These are phyloP conservation scores for Setomelanomma holmii DNA, from an alignment of 2,329 filamentous ascomycete species.

Conservation along the genomic window DNA sequence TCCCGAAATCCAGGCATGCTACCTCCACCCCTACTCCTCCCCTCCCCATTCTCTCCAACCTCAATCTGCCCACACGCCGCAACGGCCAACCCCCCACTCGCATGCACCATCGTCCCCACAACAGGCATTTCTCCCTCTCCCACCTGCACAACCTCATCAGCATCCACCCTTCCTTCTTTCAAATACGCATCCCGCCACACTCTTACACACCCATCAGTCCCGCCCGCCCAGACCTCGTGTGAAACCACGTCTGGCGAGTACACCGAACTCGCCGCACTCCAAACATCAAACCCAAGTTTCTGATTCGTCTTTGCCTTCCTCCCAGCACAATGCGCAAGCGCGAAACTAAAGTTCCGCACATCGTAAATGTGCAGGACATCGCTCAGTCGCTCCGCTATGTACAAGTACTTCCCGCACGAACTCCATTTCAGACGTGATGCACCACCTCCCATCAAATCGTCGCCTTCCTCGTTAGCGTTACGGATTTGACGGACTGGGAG, in stretches of 20 bases:
- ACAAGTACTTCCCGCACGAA: slow-evolving; percentile 64
- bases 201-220: slow-evolving; percentile 62
- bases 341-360: slow-evolving; percentile 60
- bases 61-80: slow-evolving; percentile 30
- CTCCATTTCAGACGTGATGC: slow-evolving; percentile 66
- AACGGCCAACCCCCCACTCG: slow-evolving; percentile 27
- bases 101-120: slow-evolving; percentile 34
- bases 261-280: slow-evolving; percentile 36
- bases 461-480: background rate
- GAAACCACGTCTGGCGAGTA: slow-evolving; percentile 24
- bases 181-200: slow-evolving; percentile 45
- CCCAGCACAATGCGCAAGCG: slow-evolving; percentile 58
- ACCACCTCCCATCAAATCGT: slow-evolving; percentile 54
- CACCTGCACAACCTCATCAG: slow-evolving; percentile 43
- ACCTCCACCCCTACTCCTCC: slow-evolving; percentile 15
- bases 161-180: slow-evolving; percentile 41
- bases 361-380: slow-evolving; percentile 66
- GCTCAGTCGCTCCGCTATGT: slow-evolving; percentile 64
- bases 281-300: slow-evolving; percentile 63
- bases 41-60: slow-evolving; percentile 1
- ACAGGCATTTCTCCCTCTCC: slow-evolving; percentile 21
- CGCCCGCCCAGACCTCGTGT: slow-evolving; percentile 66
- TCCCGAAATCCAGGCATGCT: slow-evolving; percentile 21
- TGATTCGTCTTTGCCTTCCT: slow-evolving; percentile 59
- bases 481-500: no score